These are phyloP conservation scores for Coniochaeta prunicola DNA, from an alignment of 2,329 filamentous ascomycete species.

Conservation along the genomic window DNA sequence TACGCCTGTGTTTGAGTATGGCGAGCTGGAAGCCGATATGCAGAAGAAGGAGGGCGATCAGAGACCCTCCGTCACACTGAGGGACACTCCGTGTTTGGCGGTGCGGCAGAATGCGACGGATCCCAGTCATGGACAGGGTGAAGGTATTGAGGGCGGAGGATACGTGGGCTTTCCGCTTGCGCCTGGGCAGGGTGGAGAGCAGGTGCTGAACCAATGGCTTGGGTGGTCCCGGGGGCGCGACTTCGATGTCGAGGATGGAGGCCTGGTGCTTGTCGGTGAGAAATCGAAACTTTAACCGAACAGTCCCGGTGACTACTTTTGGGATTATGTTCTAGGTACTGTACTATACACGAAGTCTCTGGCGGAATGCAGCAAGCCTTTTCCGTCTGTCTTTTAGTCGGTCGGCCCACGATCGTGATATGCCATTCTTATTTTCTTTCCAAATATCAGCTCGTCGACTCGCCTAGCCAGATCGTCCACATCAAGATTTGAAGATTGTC, in stretches of 20 bases:
- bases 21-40: conserved; percentile 55
- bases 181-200: conserved; percentile 67
- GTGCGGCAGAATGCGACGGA: conserved; percentile 40
- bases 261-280: conserved; percentile 43
- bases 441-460: too few relatives aligned
- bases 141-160: conserved; percentile 57
- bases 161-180: conserved; percentile 54
- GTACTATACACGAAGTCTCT: not conserved
- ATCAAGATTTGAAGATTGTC: too few relatives aligned
- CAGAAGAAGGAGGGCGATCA: conserved; percentile 56
- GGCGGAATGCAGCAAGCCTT: not conserved
- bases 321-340: not conserved
- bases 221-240: conserved; percentile 69
- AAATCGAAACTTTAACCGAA: conserved; percentile 33
- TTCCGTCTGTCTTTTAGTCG: too few relatives aligned
- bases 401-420: too few relatives aligned
- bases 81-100: conserved; percentile 60
- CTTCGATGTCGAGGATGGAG: conserved; percentile 59
- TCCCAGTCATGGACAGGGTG: conserved; percentile 51
- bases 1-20: conserved; percentile 74
- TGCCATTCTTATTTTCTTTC: too few relatives aligned
- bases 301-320: not conserved
- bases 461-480: too few relatives aligned
- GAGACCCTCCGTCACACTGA: conserved; percentile 62
- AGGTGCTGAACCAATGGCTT: conserved; percentile 62